A percentile compares a stretch with the other conserved stretches of the same genome.
These are phyloP conservation scores for Ustilago bromivora DNA, from an alignment of 1,284 basidiomycete genomes.

Conservation along the genomic window DNA sequence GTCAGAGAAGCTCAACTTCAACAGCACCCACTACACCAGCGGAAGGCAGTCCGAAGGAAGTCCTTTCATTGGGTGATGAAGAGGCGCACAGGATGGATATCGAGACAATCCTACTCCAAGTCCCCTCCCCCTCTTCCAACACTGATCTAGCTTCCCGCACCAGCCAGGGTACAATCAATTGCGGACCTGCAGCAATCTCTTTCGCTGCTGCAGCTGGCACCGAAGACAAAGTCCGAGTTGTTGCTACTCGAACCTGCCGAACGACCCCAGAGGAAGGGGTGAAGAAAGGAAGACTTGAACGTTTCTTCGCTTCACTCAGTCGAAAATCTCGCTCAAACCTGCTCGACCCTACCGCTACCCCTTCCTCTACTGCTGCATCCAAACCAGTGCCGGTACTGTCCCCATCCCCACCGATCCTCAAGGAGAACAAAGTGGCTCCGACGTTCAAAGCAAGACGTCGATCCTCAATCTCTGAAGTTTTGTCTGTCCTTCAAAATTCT, in stretches of 20 bases:
- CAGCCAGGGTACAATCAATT: slow-evolving; percentile 12
- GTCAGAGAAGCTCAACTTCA: slow-evolving; percentile 21
- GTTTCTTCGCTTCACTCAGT: slow-evolving; percentile 38
- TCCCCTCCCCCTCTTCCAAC: slow-evolving; percentile 3
- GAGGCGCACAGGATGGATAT: slow-evolving; percentile 41
- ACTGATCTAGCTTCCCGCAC: slow-evolving; percentile 6
- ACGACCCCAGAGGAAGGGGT: background rate
- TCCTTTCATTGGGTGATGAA: slow-evolving; percentile 43
- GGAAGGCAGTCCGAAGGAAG: slow-evolving; percentile 18
- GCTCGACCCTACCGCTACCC: background rate
- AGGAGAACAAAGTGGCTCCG: slow-evolving; percentile 1
- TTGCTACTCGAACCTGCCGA: background rate
- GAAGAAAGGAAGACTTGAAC: slow-evolving; percentile 20
- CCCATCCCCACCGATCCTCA: background rate
- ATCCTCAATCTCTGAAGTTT: slow-evolving; percentile 31
- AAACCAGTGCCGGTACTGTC: background rate
- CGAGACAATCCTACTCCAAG: slow-evolving; percentile 30
- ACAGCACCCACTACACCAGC: slow-evolving; percentile 34
- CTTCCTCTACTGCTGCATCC: background rate
- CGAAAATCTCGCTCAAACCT: slow-evolving; percentile 24
- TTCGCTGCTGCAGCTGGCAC: slow-evolving; percentile 15
- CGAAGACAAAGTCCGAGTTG: background rate
- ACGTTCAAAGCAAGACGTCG: slow-evolving; percentile 14
- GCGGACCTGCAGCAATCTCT: slow-evolving; percentile 30
- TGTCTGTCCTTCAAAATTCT: slow-evolving; percentile 25